These are phyloP conservation scores for Cryptomeria japonica DNA, from an alignment of 75 land plant species.

Conservation along the genomic window DNA sequence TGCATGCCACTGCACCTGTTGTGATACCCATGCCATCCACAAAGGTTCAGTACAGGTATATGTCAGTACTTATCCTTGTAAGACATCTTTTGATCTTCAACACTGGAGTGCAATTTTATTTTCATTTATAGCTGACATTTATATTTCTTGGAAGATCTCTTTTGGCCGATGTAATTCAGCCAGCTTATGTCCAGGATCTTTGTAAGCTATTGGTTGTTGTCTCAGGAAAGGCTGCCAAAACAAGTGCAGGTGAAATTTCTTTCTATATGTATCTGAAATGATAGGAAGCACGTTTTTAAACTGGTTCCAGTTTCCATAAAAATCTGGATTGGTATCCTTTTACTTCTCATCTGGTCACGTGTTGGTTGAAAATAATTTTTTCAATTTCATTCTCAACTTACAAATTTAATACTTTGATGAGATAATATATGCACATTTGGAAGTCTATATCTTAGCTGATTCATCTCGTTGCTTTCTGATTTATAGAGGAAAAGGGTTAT, in stretches of 20 bases:
- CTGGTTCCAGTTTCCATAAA: background rate
- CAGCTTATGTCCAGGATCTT: slow-evolving; percentile 73
- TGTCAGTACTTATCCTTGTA: background rate
- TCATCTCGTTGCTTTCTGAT: background rate
- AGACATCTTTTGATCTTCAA: background rate
- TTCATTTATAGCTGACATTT: background rate
- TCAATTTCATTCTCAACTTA: background rate
- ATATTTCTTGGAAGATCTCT: slow-evolving; percentile 57
- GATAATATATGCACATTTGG: background rate
- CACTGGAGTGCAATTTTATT: background rate
- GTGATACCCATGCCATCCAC: slow-evolving; percentile 31
- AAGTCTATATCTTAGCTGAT: background rate
- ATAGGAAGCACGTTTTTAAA: background rate
- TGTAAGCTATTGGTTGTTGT: slow-evolving; percentile 78
- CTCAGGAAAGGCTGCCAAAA: slow-evolving; percentile 76
- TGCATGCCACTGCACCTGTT: slow-evolving; percentile 21
- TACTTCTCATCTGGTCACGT: background rate
- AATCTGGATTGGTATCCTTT: background rate
- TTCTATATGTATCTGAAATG: background rate
- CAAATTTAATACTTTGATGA: background rate
- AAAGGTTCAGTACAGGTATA: slow-evolving; percentile 46
- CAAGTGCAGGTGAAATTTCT: slow-evolving; percentile 46
- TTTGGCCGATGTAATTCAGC: slow-evolving; percentile 75
- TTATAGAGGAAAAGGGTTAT: background rate
- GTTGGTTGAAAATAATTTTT: background rate